Base-by-base conservation (phyloP, 768 basidiomycete species). In the Boletus bicolor region DNA sequence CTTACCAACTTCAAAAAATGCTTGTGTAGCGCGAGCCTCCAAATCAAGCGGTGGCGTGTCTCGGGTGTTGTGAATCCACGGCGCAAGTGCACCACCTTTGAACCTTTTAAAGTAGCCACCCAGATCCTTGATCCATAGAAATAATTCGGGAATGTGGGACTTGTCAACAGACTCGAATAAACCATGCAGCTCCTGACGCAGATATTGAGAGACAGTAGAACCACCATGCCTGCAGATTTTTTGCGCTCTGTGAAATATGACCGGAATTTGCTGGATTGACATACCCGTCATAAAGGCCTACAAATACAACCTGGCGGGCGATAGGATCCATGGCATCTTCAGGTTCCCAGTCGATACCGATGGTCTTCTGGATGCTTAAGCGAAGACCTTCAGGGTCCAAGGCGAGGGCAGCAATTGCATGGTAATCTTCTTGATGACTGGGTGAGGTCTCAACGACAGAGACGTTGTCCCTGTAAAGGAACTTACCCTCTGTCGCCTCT, bases 91-190 rank as follows among this genome's bases (percentile, higher is more conserved):
- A 11, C 94, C 94, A 8, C 94, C 94, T 61, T 75, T 78, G 72
- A 91, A 98, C 47, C 94, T 82, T 64, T 86, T 89, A 71, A 94
- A 98, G 71, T 98, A 98, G 15, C 94, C 94, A 7, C 92, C 93
- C 7, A 87, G 70, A 64, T 86, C 84, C 60, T 87, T 87, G 49
- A 87, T 80, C 85, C 89, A 92, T 10, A 77, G 77, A 62, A 83
- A 87, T 21, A 92, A 73, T 32, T 91, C 89, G 5, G 89, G 87
- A 30, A 94, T 85, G 26, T 82, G 77, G 1, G 78, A 70, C 65
- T 88, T 87, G 64, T 89, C 65, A 7, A 83, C 90, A 6, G 84
- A 83, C 70, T 96, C 93, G 56, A 96, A 87, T 49, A 93, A 74
- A 2, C 85, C 85, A 63, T 95, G 93, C 11, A 96, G 73, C 68